Evolutionary conservation across 2,329 filamentous ascomycete genomes (phyloP).

Genomic region (Fusarium armeniacum): DNA sequence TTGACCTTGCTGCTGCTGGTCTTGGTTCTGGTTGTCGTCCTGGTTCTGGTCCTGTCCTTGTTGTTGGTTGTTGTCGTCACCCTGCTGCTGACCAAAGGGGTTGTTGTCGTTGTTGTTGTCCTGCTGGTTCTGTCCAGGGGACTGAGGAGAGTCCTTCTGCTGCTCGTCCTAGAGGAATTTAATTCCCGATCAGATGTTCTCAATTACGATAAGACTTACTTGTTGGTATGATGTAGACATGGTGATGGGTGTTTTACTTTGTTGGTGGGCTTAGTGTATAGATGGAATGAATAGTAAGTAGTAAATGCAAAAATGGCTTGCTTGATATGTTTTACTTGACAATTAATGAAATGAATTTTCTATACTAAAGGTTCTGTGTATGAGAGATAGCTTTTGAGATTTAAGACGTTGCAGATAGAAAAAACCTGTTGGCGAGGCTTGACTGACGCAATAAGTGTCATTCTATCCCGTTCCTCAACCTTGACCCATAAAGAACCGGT

Average conservation of each 20-base stretch:
- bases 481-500: conserved; percentile 42
- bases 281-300: neutral
- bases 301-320: conserved; percentile 2
- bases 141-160: conserved; percentile 36
- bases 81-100: conserved; percentile 24
- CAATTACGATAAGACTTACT: conserved; percentile 29
- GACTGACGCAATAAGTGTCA: conserved; percentile 51
- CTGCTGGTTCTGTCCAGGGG: conserved; percentile 27
- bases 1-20: conserved; percentile 31
- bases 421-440: conserved; percentile 42
- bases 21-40: conserved; percentile 15
- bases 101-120: conserved; percentile 23
- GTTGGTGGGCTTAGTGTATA: conserved; percentile 9
- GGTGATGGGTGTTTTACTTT: conserved; percentile 15
- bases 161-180: conserved; percentile 34
- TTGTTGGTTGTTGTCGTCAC: conserved; percentile 3
- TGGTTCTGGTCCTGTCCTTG: conserved; percentile 23
- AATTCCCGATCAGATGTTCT: conserved; percentile 4
- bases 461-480: conserved; percentile 18
- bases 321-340: conserved; percentile 21
- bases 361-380: conserved; percentile 18
- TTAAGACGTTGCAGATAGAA: conserved; percentile 16
- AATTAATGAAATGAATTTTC: conserved; percentile 17
- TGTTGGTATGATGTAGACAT: conserved; percentile 45
- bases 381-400: conserved; percentile 44